These are phyloP conservation scores for Mycena haematopus DNA, from an alignment of 768 basidiomycete genomes.

Conservation along the genomic window DNA sequence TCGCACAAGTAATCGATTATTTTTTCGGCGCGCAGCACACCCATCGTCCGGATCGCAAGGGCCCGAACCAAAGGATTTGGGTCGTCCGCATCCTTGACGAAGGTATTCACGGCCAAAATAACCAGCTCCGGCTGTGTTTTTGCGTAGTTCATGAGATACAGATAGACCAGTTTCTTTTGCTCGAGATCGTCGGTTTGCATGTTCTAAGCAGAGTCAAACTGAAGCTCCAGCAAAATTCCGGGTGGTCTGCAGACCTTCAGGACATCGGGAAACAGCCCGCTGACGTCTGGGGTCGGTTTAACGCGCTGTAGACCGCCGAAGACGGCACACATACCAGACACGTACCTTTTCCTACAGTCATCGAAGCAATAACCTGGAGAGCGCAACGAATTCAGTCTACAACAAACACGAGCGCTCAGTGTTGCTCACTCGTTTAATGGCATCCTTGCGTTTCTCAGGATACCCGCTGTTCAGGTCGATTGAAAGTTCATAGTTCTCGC, in stretches of 20 bases:
- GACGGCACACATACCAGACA: slow-evolving; percentile 7
- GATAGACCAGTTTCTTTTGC: slow-evolving; percentile 99
- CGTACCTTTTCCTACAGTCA: slow-evolving; percentile 97
- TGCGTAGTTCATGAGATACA: slow-evolving; percentile 99
- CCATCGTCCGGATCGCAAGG: slow-evolving; percentile 97
- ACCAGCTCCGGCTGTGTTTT: slow-evolving; percentile 90
- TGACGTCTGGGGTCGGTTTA: slow-evolving; percentile 63
- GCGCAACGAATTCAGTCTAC: too few species aligned
- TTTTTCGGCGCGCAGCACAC: slow-evolving; percentile 94
- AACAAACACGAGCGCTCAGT: too few species aligned
- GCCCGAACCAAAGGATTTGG: slow-evolving; percentile 96
- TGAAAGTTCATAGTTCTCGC: slow-evolving; percentile 97
- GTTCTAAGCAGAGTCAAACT: slow-evolving; percentile 57
- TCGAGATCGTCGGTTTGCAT: slow-evolving; percentile 99
- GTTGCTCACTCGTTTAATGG: slow-evolving; percentile 74
- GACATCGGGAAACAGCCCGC: slow-evolving; percentile 96
- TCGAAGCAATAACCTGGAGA: slow-evolving; percentile 82
- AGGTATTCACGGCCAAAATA: slow-evolving; percentile 98
- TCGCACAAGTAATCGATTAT: slow-evolving; percentile 98
- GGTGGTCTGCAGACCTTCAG: slow-evolving; percentile 60
- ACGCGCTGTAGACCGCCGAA: slow-evolving; percentile 11
- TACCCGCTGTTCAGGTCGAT: slow-evolving; percentile 98
- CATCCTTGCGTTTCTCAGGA: slow-evolving; percentile 95
- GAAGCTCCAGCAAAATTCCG: background rate
- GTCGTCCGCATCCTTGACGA: slow-evolving; percentile 97